Conservation (phyloP, 1,284 basidiomycete species). For the Boletellus deceptivus region DNA sequence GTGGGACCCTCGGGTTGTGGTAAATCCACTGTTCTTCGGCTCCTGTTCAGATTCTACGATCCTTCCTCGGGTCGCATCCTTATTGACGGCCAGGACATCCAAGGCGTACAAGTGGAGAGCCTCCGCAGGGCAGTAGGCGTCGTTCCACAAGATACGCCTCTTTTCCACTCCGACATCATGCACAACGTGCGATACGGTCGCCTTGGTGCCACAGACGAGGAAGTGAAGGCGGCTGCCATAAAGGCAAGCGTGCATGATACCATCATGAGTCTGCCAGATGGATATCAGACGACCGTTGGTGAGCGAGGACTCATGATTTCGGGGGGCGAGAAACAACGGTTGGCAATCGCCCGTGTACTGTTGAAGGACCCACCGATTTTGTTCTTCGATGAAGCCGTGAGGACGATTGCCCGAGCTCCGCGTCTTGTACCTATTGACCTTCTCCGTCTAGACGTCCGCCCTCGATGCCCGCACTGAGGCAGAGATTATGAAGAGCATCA, state of each 20-base stretch:
- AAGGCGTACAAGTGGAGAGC: slow-evolving; percentile 69
- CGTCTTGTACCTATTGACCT: slow-evolving; percentile 2
- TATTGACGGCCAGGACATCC: slow-evolving; percentile 87
- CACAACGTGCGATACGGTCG: slow-evolving; percentile 95
- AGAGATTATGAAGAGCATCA: slow-evolving; percentile 94
- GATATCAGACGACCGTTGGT: slow-evolving; percentile 89
- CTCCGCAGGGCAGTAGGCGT: slow-evolving; percentile 83
- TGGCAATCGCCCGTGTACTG: slow-evolving; percentile 91
- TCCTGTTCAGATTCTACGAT: slow-evolving; percentile 94
- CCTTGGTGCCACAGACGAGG: slow-evolving; percentile 84
- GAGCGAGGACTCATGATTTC: slow-evolving; percentile 98
- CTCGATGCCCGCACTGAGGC: slow-evolving; percentile 93
- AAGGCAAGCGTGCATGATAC: slow-evolving; percentile 89
- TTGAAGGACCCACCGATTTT: slow-evolving; percentile 93
- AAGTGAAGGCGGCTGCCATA: slow-evolving; percentile 80
- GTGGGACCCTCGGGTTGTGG: slow-evolving; percentile 97
- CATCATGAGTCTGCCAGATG: slow-evolving; percentile 78
- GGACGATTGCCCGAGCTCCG: slow-evolving; percentile 28
- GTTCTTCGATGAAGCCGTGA: slow-evolving; percentile 96
- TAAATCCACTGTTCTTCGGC: slow-evolving; percentile 95
- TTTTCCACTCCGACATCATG: slow-evolving; percentile 94
- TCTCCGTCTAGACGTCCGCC: slow-evolving; percentile 73
- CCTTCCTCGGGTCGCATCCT: slow-evolving; percentile 78
- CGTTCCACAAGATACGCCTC: slow-evolving; percentile 96
- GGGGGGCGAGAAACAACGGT: slow-evolving; percentile 95